These are phyloP conservation scores for Aspergillus sp. DNA, from an alignment of 2,329 filamentous ascomycete genomes.

Conservation along the genomic window DNA sequence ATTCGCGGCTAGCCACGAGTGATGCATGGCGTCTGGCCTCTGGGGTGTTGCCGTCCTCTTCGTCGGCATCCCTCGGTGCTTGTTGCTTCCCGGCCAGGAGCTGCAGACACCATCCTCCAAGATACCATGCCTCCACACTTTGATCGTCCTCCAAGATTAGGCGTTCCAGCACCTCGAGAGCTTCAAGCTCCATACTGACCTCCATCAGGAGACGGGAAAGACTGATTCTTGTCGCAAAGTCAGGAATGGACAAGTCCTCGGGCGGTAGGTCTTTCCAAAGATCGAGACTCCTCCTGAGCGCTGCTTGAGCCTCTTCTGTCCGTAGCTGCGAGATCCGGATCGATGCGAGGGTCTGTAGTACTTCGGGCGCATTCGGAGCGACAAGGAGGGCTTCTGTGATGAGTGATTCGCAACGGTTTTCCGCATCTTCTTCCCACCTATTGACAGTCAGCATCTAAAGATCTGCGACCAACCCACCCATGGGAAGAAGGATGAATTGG, in stretches of 20 bases:
- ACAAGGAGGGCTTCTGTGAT: constrained; percentile 88
- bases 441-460: constrained; percentile 15
- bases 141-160: constrained; percentile 86
- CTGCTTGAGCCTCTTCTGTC: constrained; percentile 74
- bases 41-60: constrained; percentile 36
- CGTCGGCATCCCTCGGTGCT: constrained; percentile 37
- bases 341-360: constrained; percentile 93
- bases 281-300: constrained; percentile 75
- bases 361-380: constrained; percentile 77
- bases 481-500: background rate
- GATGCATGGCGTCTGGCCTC: constrained; percentile 61
- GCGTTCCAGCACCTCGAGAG: constrained; percentile 79
- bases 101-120: constrained; percentile 91
- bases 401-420: constrained; percentile 80
- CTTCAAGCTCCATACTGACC: constrained; percentile 80
- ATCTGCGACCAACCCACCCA: background rate
- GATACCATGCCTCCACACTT: constrained; percentile 95
- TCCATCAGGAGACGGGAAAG: constrained; percentile 86
- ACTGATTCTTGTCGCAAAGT: constrained; percentile 82
- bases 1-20: constrained; percentile 75
- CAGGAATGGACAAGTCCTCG: constrained; percentile 71
- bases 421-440: constrained; percentile 81
- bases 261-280: constrained; percentile 80
- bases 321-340: constrained; percentile 87
- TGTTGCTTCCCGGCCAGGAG: constrained; percentile 58